Conservation (phyloP, 352 stramenopile species). For the Peronospora farinosa region DNA sequence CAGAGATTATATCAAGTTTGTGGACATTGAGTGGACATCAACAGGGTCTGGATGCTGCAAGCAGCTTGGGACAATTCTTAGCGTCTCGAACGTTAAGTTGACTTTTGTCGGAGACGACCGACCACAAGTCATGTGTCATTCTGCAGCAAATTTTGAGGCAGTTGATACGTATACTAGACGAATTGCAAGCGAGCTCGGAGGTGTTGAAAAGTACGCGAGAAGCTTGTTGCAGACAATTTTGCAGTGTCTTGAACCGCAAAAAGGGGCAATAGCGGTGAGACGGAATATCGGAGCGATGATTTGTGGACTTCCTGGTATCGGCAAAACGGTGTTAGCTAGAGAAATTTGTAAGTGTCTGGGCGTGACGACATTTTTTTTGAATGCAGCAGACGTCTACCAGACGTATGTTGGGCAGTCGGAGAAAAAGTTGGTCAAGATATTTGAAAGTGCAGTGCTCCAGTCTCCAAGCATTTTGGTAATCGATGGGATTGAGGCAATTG, state of each 20-base stretch:
- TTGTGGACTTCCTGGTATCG: conserved; percentile 60
- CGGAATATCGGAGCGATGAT: conserved; percentile 56
- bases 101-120: conserved; percentile 20
- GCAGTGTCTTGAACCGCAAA: conserved; percentile 17
- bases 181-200: conserved; percentile 37
- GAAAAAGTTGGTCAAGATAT: conserved; percentile 50
- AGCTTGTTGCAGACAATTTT: conserved; percentile 39
- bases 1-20: conserved; percentile 31
- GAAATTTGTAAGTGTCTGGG: conserved; percentile 33
- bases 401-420: conserved; percentile 90
- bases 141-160: conserved; percentile 15
- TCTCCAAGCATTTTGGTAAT: conserved; percentile 69
- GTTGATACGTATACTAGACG: conserved; percentile 25
- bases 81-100: conserved; percentile 24
- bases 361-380: conserved; percentile 44
- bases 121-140: background rate
- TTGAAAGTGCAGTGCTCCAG: conserved; percentile 44
- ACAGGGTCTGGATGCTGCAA: conserved; percentile 35
- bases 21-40: conserved; percentile 19
- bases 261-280: conserved; percentile 2
- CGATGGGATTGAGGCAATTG: conserved; percentile 90
- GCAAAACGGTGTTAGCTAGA: conserved; percentile 60
- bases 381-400: conserved; percentile 91
- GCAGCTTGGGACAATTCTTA: conserved; percentile 24
- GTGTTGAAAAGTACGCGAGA: conserved; percentile 31